A percentile compares a stretch with the other conserved stretches of the same genome.
Conservation (phyloP, 2,329 filamentous ascomycete species). For the Westerdykella aurantiaca region DNA sequence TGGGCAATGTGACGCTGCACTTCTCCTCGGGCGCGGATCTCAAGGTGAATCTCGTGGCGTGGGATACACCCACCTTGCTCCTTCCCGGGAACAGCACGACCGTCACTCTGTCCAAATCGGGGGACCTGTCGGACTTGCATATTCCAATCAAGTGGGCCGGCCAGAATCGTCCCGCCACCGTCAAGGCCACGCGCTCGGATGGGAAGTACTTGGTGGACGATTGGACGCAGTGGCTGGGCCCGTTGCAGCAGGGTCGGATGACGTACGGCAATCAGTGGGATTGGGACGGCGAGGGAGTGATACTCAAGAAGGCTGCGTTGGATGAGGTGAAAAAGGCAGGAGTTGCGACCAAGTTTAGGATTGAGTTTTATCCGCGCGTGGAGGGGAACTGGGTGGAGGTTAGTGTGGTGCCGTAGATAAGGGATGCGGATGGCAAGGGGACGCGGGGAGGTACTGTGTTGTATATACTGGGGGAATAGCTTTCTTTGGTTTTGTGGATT, state of each 20-base stretch:
- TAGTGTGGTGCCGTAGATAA: slow-evolving; percentile 39
- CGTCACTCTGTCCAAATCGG: slow-evolving; percentile 30
- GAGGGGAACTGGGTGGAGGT: slow-evolving; percentile 47
- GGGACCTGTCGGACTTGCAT: slow-evolving; percentile 32
- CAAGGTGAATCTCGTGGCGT: slow-evolving; percentile 48
- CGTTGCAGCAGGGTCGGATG: slow-evolving; percentile 44
- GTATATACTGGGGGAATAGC: not conserved
- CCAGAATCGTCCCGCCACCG: slow-evolving; percentile 45
- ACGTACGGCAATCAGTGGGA: slow-evolving; percentile 51
- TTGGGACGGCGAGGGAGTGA: slow-evolving; percentile 44
- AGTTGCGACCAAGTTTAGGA: slow-evolving; percentile 45
- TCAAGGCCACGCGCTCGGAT: slow-evolving; percentile 47
- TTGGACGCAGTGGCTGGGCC: slow-evolving; percentile 51
- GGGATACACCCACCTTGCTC: slow-evolving; percentile 46
- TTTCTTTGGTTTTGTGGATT: not conserved
- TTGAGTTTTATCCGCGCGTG: slow-evolving; percentile 53
- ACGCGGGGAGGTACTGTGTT: not conserved
- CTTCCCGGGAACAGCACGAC: slow-evolving; percentile 23
- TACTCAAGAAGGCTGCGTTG: slow-evolving; percentile 44
- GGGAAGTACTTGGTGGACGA: slow-evolving; percentile 51
- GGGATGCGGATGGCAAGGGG: not conserved
- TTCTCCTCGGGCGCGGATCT: slow-evolving; percentile 50
- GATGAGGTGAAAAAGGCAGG: slow-evolving; percentile 44
- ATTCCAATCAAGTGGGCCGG: slow-evolving; percentile 53
- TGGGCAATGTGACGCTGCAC: slow-evolving; percentile 47